Percentiles rank a stretch among this genome's conserved stretches.
Evolutionary conservation across 2,329 filamentous ascomycete species (phyloP).

Genomic region (Teratosphaeriaceae sp.): DNA sequence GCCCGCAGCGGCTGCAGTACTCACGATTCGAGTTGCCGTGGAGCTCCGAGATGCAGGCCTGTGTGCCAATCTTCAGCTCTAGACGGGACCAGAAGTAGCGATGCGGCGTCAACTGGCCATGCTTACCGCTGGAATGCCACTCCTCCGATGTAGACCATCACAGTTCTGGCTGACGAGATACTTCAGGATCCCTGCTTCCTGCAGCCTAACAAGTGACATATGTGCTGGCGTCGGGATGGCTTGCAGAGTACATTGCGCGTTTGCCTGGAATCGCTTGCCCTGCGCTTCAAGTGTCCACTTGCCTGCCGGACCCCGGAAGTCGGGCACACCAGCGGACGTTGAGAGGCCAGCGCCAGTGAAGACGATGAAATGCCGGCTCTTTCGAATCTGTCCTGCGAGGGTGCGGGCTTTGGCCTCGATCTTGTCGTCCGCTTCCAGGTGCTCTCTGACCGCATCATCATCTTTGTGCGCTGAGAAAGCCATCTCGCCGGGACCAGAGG

Average conservation of each 20-base stretch:
- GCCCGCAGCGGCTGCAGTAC: background rate
- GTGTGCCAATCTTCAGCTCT: background rate
- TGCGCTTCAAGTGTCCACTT: background rate
- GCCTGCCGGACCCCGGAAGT: background rate
- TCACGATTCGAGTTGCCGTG: conserved; percentile 1
- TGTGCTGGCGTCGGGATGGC: background rate
- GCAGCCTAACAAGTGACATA: background rate
- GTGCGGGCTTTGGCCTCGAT: background rate
- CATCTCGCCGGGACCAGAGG: no score
- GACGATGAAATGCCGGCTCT: background rate
- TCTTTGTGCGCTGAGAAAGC: background rate
- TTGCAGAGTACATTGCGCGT: background rate
- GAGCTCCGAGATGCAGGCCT: background rate
- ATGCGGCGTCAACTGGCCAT: no score
- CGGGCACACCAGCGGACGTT: background rate
- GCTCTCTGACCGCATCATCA: background rate
- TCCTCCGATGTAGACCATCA: conserved; percentile 1
- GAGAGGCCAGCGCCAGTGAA: conserved; percentile 1
- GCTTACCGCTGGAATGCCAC: background rate
- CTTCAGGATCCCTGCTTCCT: background rate
- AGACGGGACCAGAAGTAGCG: background rate
- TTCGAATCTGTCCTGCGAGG: background rate
- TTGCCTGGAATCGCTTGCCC: background rate
- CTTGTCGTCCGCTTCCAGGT: background rate
- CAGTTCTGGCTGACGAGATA: conserved; percentile 3